These are phyloP conservation scores for Ogataea wickerhamii DNA, from an alignment of 805 yeast species.

Conservation along the genomic window DNA sequence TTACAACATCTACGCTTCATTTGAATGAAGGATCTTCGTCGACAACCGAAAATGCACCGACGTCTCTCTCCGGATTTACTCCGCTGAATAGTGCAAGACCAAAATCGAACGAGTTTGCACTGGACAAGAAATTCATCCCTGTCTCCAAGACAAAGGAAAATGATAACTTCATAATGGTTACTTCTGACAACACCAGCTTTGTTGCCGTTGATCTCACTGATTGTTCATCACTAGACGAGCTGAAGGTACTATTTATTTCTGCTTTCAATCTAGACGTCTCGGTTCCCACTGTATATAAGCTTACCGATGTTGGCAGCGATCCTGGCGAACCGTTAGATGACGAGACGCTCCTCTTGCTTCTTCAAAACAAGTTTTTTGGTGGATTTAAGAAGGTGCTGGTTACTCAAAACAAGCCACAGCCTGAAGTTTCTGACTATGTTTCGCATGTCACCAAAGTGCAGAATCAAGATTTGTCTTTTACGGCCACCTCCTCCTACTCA, in stretches of 20 bases:
- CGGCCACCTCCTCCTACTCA: conserved; percentile 45
- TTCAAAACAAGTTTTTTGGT: conserved; percentile 33
- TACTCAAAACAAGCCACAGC: conserved; percentile 7
- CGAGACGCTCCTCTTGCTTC: conserved; percentile 36
- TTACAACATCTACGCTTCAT: conserved; percentile 28
- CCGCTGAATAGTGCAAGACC: background rate
- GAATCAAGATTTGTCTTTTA: conserved; percentile 5
- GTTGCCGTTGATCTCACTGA: conserved; percentile 43
- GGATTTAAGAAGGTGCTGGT: conserved; percentile 25
- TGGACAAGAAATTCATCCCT: conserved; percentile 40
- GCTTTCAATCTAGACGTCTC: conserved; percentile 34
- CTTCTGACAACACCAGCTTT: conserved; percentile 60
- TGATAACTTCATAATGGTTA: conserved; percentile 47
- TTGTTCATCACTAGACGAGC: conserved; percentile 29
- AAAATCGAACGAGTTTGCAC: conserved; percentile 3
- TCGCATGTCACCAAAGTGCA: background rate
- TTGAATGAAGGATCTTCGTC: conserved; percentile 10
- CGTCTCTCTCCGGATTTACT: background rate
- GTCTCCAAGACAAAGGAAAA: conserved; percentile 28
- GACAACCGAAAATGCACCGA: conserved; percentile 2
- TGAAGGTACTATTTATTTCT: conserved; percentile 39
- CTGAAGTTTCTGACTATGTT: background rate
- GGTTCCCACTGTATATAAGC: conserved; percentile 42
- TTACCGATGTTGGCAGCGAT: conserved; percentile 66
- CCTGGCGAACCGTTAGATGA: conserved; percentile 58